Percentiles rank a stretch among this genome's conserved stretches.
phyloP scores from a whole-genome alignment of 116 monocot genomes.

The Iris pallida region DNA sequence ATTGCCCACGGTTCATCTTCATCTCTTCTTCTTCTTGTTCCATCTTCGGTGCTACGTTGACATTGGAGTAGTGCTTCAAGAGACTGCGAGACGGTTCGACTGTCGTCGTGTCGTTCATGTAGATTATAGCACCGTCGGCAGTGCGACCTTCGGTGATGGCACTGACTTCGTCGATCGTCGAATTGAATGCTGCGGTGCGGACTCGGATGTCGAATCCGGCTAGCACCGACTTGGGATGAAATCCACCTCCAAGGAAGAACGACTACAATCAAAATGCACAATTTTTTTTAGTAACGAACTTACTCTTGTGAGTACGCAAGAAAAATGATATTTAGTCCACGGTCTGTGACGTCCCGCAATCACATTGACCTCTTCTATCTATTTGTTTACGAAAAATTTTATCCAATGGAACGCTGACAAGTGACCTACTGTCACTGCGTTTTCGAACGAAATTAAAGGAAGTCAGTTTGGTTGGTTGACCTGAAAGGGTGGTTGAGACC shows the following conservation, averaged over 20 bases:
- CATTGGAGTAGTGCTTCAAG: background rate
- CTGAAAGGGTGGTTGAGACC: background rate
- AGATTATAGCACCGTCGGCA: conserved; percentile 45
- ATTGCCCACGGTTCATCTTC: conserved; percentile 20
- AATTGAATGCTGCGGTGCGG: conserved; percentile 58
- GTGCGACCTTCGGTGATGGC: conserved; percentile 18
- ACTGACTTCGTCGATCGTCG: conserved; percentile 32
- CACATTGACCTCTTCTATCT: too few relatives aligned
- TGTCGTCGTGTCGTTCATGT: conserved; percentile 16
- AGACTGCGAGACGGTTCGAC: background rate
- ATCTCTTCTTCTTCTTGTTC: background rate
- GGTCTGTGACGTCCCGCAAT: too few relatives aligned
- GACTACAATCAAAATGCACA: too few relatives aligned
- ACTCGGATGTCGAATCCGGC: conserved; percentile 54
- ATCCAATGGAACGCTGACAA: too few relatives aligned
- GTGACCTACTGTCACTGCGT: too few relatives aligned
- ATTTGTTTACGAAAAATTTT: too few relatives aligned
- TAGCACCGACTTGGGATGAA: conserved; percentile 47
- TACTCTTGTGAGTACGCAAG: too few relatives aligned
- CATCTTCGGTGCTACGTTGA: background rate
- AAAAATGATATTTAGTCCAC: too few relatives aligned
- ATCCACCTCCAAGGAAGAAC: conserved; percentile 76
- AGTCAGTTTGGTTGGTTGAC: too few relatives aligned
- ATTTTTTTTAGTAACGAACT: too few relatives aligned
- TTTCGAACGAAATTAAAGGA: too few relatives aligned